Evolutionary conservation across 768 basidiomycete species (phyloP), one percentile per base, ranked within the genome.

Genomic region (Xerocomellus dryophilus): DNA sequence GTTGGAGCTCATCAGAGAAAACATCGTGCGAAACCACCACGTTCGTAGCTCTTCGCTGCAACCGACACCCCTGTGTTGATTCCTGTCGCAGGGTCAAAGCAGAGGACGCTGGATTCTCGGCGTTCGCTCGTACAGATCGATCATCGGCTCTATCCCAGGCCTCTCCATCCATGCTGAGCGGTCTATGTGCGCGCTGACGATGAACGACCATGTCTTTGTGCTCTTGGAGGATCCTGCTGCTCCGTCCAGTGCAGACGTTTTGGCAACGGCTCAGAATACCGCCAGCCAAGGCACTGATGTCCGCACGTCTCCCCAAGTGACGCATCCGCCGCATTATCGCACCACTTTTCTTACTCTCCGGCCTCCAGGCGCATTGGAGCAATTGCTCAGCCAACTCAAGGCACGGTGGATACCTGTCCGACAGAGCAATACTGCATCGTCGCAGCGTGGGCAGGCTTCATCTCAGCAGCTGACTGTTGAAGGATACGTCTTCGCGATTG

Each of bases 151-250:
- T 53, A 75, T 78, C 47, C 76, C 78, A 5, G 80, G 80, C 11
- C 61, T 78, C 44, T 75, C 81, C 41, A 61, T 81, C 23, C 74
- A 73, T 15, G 71, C 79, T 4, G 89, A 91, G 64, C 79, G 89
- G 29, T 80, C 80, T 2, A 88, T 92, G 82, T 86, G 80, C 60
- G 75, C 88, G 17, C 75, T 92, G 18, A 88, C 87, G 2, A 87
- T 90, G 85, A 82, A 85, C 53, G 82, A 90, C 42, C 86, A 86
- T 60, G 86, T 88, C 23, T 92, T 90, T 66, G 88, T 90, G 21
- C 77, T 85, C 7, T 72, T 91, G 23, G 90, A 91, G 61, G 89
- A 92, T 67, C 86, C 86, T 32, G 71, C 77, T 10, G 87, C 87
- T 10, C 90, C 88, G 1, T 81, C 77, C 34, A 79, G 83, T 54